Evolutionary conservation across 164 flowering plant genomes (phyloP).

Genomic region (Vitis riparia): DNA sequence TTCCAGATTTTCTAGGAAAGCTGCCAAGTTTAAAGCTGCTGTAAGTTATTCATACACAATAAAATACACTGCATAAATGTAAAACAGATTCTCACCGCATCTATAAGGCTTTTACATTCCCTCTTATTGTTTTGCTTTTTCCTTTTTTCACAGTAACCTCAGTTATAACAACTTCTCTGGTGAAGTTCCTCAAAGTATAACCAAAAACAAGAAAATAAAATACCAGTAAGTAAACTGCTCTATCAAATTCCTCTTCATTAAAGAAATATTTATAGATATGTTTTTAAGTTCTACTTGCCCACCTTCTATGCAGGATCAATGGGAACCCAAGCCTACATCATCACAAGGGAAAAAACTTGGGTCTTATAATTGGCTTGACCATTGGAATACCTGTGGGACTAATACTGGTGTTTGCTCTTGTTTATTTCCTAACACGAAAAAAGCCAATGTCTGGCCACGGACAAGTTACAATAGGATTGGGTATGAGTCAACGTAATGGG

Average conservation of each 20-base stretch:
- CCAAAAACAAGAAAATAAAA: neutral
- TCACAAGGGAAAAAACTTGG: neutral
- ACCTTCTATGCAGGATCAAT: neutral
- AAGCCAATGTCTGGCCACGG: neutral
- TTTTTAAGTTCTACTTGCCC: no score
- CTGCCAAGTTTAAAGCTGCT: constrained; percentile 1
- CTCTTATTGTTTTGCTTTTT: neutral
- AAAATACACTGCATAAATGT: neutral
- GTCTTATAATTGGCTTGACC: neutral
- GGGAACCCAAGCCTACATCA: neutral
- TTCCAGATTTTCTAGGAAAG: neutral
- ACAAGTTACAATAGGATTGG: neutral
- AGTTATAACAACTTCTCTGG: constrained; percentile 1
- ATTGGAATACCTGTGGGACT: neutral
- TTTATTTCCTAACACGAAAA: neutral
- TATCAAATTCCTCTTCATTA: neutral
- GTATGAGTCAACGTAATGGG: no score
- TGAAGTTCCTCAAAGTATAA: neutral
- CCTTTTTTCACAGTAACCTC: neutral
- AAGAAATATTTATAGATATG: neutral
- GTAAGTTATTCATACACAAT: neutral
- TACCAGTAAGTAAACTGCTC: neutral
- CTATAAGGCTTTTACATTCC: neutral
- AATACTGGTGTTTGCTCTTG: neutral
- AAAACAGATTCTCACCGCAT: neutral